Conservation (phyloP, 2,329 filamentous ascomycete genomes). For the Calycina herbarum region DNA sequence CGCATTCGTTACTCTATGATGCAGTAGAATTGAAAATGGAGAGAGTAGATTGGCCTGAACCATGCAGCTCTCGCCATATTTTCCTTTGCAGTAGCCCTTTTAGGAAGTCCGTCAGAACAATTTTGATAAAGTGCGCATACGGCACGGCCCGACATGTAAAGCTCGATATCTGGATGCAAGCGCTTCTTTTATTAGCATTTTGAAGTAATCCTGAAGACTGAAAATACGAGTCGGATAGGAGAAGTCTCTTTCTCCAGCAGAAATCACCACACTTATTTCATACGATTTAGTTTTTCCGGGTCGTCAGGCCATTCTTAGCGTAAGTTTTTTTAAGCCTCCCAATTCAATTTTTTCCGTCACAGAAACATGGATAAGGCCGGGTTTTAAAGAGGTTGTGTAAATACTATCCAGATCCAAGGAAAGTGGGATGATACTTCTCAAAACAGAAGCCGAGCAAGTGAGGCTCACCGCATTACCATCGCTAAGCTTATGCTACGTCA, state of each 20-base stretch:
- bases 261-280: too few relatives aligned
- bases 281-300: too few relatives aligned
- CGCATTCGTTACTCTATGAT: background rate
- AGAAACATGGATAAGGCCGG: background rate
- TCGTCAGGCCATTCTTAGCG: too few relatives aligned
- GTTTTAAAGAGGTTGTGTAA: background rate
- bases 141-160: background rate
- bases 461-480: background rate
- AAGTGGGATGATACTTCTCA: background rate
- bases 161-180: background rate
- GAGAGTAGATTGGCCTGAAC: background rate
- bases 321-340: too few relatives aligned
- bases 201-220: too few relatives aligned
- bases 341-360: background rate
- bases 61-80: background rate
- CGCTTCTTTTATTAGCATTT: too few relatives aligned
- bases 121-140: background rate
- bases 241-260: too few relatives aligned
- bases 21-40: background rate
- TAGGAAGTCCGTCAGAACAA: background rate
- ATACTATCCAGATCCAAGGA: background rate
- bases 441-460: background rate
- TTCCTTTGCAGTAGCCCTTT: background rate
- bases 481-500: background rate
- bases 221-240: too few relatives aligned